These are phyloP conservation scores for Globisporangium viniferum DNA, from an alignment of 352 stramenopile genomes.

Conservation along the genomic window DNA sequence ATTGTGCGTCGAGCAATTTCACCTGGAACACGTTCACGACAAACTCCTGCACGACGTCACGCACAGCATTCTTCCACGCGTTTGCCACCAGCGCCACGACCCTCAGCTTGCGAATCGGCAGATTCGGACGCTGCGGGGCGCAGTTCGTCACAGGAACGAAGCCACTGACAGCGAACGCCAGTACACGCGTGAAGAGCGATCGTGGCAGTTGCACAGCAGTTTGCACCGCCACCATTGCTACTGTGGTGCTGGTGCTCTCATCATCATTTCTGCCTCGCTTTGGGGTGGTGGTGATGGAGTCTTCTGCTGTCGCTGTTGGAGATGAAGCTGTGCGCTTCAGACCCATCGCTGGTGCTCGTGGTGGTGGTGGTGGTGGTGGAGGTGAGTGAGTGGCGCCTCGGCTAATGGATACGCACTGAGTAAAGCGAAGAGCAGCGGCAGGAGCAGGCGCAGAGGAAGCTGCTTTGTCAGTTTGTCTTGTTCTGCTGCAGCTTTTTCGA, in stretches of 20 bases:
- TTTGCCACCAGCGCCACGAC: conserved; percentile 1
- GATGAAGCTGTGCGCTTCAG: background rate
- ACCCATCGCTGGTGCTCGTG: background rate
- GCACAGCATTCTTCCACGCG: conserved; percentile 1
- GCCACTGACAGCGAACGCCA: conserved; percentile 8
- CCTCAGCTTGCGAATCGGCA: conserved; percentile 11
- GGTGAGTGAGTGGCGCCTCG: background rate
- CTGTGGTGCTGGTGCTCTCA: background rate
- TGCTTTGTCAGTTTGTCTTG: background rate
- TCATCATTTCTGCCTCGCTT: conserved; percentile 5
- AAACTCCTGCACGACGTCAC: conserved; percentile 4
- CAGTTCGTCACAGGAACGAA: conserved; percentile 6
- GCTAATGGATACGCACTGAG: background rate
- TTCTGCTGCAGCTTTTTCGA: background rate
- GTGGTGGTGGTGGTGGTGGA: background rate
- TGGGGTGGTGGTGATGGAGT: background rate
- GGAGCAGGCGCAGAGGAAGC: too few relatives aligned
- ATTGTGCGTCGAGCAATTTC: background rate
- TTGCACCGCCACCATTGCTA: background rate
- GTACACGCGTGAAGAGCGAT: conserved; percentile 1
- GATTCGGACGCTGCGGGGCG: conserved; percentile 4
- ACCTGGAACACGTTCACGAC: background rate
- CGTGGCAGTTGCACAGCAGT: conserved; percentile 1
- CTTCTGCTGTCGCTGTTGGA: background rate
- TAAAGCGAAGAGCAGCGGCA: background rate